These are phyloP conservation scores for Mortierella sp. DNA, from an alignment of 371 early-diverging fungal genomes.

Conservation along the genomic window DNA sequence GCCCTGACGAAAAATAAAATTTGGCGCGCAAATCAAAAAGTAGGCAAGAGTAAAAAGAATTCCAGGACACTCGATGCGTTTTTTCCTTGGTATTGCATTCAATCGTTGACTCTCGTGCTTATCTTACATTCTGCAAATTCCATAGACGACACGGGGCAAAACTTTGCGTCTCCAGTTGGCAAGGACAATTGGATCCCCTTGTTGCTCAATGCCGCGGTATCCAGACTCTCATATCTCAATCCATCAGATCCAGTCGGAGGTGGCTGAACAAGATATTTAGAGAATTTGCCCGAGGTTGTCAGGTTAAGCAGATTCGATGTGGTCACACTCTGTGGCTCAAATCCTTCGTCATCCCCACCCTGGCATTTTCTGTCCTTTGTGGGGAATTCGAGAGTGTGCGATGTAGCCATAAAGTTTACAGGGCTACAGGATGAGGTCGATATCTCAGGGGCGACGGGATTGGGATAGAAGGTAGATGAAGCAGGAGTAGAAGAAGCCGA, in stretches of 20 bases:
- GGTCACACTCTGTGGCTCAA: not conserved
- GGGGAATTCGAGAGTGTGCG: too few relatives aligned
- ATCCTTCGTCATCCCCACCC: not conserved
- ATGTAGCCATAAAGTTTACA: not conserved
- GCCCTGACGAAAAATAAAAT: not conserved
- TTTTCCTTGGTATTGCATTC: too few relatives aligned
- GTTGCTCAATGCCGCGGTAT: not conserved
- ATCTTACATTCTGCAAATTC: constrained; percentile 2
- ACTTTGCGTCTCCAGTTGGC: not conserved
- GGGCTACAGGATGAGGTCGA: not conserved
- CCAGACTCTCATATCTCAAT: not conserved
- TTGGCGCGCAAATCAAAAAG: constrained; percentile 1
- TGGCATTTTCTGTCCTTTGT: not conserved
- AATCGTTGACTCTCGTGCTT: not conserved
- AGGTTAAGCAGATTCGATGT: not conserved
- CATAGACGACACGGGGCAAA: not conserved
- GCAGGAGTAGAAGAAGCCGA: not conserved
- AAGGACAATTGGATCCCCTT: not conserved
- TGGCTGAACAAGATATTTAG: not conserved
- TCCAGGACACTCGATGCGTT: not conserved
- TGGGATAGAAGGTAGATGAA: not conserved
- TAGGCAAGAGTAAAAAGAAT: not conserved
- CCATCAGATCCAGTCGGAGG: not conserved
- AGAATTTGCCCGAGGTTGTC: not conserved
- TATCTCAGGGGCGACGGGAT: constrained; percentile 1